Evolutionary conservation across 306 rosid genomes (phyloP).

Genomic region (Alnus rubra): DNA sequence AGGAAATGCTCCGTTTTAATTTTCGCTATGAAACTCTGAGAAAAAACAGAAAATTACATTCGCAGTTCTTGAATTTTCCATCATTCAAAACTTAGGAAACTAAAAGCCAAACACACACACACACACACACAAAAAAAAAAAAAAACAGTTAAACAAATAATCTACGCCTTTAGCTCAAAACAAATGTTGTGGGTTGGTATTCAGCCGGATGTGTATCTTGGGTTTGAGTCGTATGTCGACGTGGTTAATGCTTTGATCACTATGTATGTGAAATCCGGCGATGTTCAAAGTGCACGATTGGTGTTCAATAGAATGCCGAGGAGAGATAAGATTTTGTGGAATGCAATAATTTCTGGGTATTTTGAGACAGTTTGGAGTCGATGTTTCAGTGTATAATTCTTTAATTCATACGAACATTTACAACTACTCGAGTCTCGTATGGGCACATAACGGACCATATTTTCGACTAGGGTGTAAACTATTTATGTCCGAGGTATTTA

Average conservation of each 20-base stretch:
- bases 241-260: no score
- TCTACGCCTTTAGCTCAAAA: neutral
- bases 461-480: slow-evolving; percentile 46
- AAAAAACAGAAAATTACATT: neutral
- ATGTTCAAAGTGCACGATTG: no score
- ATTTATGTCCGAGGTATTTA: slow-evolving; percentile 34
- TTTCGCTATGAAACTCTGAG: neutral
- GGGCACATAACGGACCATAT: slow-evolving; percentile 39
- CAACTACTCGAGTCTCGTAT: neutral
- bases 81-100: neutral
- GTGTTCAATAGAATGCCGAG: no score
- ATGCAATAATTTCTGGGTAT: no score
- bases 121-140: neutral
- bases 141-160: neutral
- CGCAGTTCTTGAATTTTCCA: neutral
- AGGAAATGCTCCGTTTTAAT: neutral
- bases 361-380: no score
- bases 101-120: neutral
- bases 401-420: no score
- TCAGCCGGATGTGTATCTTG: no score
- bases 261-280: no score
- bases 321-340: no score
- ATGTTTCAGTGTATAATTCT: no score
- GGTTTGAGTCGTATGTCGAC: no score
- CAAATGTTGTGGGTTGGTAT: no score